phyloP scores from a whole-genome alignment of 2,329 filamentous ascomycete species.

The Biscogniauxia mediterranea region DNA sequence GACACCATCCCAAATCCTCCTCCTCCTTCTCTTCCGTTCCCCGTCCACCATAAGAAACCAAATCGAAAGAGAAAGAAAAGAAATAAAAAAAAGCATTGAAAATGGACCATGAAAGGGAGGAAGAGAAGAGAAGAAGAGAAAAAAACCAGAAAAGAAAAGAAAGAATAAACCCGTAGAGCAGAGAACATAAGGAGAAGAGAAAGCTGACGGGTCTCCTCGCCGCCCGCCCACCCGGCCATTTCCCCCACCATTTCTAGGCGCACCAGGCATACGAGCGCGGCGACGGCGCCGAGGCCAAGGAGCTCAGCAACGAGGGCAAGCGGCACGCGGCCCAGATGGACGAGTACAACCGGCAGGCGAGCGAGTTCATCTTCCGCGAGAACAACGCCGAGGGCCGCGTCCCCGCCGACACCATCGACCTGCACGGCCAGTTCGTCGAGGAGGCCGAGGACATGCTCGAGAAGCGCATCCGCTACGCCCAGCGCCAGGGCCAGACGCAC shows the following conservation, averaged over 20 bases:
- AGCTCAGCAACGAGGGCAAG: constrained; percentile 79
- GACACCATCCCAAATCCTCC: constrained; percentile 18
- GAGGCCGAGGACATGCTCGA: constrained; percentile 91
- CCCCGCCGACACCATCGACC: constrained; percentile 79
- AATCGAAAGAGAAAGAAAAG: background rate
- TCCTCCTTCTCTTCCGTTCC: background rate
- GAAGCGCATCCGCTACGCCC: constrained; percentile 77
- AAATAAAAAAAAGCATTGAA: background rate
- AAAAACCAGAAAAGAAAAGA: too few species aligned
- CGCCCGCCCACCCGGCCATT: too few species aligned
- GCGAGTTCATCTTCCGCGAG: constrained; percentile 91
- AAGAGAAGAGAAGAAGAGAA: background rate
- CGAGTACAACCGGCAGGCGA: constrained; percentile 85
- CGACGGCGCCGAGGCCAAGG: constrained; percentile 80
- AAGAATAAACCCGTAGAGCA: too few species aligned
- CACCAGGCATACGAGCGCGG: constrained; percentile 79
- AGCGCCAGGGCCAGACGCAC: constrained; percentile 71
- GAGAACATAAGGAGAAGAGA: too few species aligned
- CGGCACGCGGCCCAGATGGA: constrained; percentile 80
- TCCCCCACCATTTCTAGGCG: constrained; percentile 43
- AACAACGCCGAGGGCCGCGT: constrained; percentile 82
- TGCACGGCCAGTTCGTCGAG: constrained; percentile 92
- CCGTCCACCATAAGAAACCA: constrained; percentile 1
- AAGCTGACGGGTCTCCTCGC: too few species aligned
- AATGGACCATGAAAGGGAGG: background rate